Evolutionary conservation across 768 basidiomycete species (phyloP).

Genomic region (Tricholoma terreum): DNA sequence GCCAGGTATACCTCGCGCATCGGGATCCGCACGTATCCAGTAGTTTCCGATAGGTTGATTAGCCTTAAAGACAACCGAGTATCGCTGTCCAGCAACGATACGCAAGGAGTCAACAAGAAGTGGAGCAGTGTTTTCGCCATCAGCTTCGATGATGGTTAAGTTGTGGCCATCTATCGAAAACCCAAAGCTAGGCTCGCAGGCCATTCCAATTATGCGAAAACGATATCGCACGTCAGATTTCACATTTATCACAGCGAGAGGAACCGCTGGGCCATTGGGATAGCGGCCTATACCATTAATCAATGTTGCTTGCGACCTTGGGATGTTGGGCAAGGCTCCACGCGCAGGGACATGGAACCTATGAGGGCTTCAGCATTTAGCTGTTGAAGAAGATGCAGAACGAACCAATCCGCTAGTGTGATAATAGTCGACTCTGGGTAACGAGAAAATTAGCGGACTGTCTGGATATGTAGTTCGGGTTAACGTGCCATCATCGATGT

Average conservation of each 20-base stretch:
- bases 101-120: background rate
- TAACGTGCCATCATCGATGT: background rate
- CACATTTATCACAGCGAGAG: conserved; percentile 34
- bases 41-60: no score
- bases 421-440: background rate
- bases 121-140: background rate
- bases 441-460: background rate
- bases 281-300: conserved; percentile 40
- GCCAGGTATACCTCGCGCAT: no score
- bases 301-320: conserved; percentile 13
- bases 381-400: no score
- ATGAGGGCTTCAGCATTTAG: no score
- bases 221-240: conserved; percentile 35
- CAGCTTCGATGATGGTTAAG: no score
- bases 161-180: no score
- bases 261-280: conserved; percentile 15
- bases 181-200: no score
- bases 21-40: no score
- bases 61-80: no score
- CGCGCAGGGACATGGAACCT: background rate
- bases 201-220: background rate
- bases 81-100: conserved; percentile 16
- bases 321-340: no score
- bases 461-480: background rate
- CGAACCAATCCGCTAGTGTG: conserved; percentile 4